phyloP scores from a whole-genome alignment of 805 yeast species.

The Deakozyma indianensis region DNA sequence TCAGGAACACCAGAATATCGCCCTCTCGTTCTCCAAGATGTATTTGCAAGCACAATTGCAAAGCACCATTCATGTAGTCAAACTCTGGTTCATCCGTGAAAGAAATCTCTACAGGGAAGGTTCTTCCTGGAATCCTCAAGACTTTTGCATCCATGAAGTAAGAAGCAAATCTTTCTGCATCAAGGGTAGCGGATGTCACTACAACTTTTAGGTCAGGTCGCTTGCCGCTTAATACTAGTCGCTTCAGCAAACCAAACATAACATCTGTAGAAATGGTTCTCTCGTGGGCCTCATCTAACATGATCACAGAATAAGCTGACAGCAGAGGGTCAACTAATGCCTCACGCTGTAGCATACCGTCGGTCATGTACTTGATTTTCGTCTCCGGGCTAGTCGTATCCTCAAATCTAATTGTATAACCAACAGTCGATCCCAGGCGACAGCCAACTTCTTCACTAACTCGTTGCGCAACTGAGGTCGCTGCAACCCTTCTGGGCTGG shows the following conservation, averaged over 20 bases:
- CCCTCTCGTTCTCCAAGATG: conserved; percentile 60
- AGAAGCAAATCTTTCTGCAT: conserved; percentile 71
- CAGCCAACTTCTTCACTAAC: conserved; percentile 71
- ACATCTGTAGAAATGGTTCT: conserved; percentile 86
- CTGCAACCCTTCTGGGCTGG: conserved; percentile 77
- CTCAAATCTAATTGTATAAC: conserved; percentile 81
- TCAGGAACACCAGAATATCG: conserved; percentile 73
- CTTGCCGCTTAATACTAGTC: conserved; percentile 31
- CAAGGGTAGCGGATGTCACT: conserved; percentile 89
- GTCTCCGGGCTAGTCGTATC: conserved; percentile 57
- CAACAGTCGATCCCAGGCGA: conserved; percentile 39
- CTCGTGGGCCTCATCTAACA: conserved; percentile 97
- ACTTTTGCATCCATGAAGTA: conserved; percentile 79
- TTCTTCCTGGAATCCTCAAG: conserved; percentile 78
- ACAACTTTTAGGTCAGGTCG: conserved; percentile 62
- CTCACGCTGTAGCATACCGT: conserved; percentile 87
- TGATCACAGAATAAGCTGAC: conserved; percentile 54
- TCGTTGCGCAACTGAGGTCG: conserved; percentile 63
- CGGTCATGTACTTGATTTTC: conserved; percentile 78
- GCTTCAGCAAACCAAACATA: conserved; percentile 65
- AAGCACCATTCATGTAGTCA: conserved; percentile 79
- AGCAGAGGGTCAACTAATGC: conserved; percentile 63
- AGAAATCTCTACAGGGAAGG: conserved; percentile 80
- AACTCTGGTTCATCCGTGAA: conserved; percentile 83
- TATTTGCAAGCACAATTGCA: conserved; percentile 76